A percentile compares a stretch with the other conserved stretches of the same genome.
phyloP scores from a whole-genome alignment of 2,329 filamentous ascomycete species.

The Neoascochyta sp. region DNA sequence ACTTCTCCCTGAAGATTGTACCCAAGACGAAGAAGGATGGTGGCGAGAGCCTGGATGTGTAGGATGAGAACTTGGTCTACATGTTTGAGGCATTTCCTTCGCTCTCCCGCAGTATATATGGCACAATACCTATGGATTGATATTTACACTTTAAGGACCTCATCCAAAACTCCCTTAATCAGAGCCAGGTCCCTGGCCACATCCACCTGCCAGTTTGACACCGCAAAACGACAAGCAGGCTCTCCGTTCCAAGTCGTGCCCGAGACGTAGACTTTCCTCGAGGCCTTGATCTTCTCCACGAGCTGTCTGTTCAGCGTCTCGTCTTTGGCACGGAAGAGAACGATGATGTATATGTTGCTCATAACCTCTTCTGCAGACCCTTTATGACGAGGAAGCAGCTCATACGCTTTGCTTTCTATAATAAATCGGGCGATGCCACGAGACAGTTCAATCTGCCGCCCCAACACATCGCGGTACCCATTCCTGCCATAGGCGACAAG shows the following conservation, averaged over 20 bases:
- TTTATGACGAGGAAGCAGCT: constrained; percentile 56
- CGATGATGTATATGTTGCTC: constrained; percentile 62
- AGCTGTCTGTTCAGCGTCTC: constrained; percentile 61
- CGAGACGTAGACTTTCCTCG: constrained; percentile 74
- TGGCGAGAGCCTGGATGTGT: constrained; percentile 12
- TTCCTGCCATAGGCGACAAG: constrained; percentile 68
- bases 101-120: too few relatives aligned
- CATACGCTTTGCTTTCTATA: constrained; percentile 58
- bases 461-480: constrained; percentile 67
- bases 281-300: constrained; percentile 69
- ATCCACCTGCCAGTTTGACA: constrained; percentile 80
- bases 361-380: constrained; percentile 41
- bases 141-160: constrained; percentile 17
- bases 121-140: too few relatives aligned
- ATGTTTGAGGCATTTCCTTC: too few relatives aligned
- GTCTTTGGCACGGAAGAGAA: constrained; percentile 73
- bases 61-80: too few relatives aligned
- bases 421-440: constrained; percentile 65
- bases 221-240: constrained; percentile 75
- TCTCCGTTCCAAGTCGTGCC: constrained; percentile 73
- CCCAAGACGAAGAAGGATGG: constrained; percentile 38
- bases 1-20: constrained; percentile 90
- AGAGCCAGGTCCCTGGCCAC: constrained; percentile 62
- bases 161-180: constrained; percentile 60
- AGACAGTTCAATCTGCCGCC: constrained; percentile 68